Conservation (phyloP, 78 protist genomes). For the Protostelium mycophagum region DNA sequence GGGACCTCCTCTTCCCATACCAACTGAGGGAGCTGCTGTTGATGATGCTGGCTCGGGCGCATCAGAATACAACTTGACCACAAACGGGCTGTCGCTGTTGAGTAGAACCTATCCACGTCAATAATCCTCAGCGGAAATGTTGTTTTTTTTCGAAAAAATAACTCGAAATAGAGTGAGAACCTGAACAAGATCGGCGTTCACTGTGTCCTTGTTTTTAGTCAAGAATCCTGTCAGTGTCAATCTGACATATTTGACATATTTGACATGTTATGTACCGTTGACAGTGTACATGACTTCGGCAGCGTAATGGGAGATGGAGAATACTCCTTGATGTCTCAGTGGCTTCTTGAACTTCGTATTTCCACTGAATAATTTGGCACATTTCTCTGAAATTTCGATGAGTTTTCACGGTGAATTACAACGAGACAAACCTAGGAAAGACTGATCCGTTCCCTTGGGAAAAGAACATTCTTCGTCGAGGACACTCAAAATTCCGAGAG, state of each 20-base stretch:
- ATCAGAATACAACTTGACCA: background rate
- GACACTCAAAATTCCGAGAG: constrained; percentile 64
- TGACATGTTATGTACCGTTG: background rate
- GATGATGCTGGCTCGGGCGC: background rate
- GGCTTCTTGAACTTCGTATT: background rate
- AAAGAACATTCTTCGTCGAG: constrained; percentile 75
- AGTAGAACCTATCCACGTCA: no score
- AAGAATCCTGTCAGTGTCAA: constrained; percentile 78
- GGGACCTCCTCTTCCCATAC: background rate
- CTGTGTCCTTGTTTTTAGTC: constrained; percentile 81
- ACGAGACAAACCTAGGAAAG: background rate
- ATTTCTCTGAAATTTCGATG: background rate
- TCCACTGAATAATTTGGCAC: background rate
- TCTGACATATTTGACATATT: constrained; percentile 89
- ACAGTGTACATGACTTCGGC: background rate
- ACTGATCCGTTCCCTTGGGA: constrained; percentile 57
- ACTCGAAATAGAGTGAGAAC: no score
- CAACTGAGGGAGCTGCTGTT: background rate
- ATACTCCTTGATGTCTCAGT: background rate
- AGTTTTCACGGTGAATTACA: background rate
- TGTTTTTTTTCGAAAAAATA: no score
- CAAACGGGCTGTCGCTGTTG: background rate
- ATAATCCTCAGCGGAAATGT: no score
- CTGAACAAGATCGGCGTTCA: constrained; percentile 4
- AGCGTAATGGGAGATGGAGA: background rate